A percentile compares a stretch with the other conserved stretches of the same genome.
Conservation (phyloP, 164 flowering plant species). For the Vitis amurensis region DNA sequence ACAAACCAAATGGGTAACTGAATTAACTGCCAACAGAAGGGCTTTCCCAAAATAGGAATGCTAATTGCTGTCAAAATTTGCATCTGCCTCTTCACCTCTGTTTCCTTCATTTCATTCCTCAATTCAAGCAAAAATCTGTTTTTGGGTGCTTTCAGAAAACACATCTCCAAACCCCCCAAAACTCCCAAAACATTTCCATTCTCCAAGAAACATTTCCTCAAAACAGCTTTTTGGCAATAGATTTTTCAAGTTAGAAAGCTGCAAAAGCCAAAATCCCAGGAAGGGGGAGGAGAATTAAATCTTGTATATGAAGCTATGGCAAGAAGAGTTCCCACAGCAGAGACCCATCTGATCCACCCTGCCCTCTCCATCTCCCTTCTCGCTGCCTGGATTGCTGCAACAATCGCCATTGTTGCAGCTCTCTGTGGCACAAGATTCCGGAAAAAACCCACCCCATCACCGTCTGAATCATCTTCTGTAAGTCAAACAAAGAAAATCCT, state of each 20-base stretch:
- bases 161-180: background rate
- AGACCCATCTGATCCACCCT: slow-evolving; percentile 18
- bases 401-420: slow-evolving; percentile 25
- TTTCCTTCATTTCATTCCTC: slow-evolving; percentile 11
- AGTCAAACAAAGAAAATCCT: background rate
- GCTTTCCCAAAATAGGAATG: background rate
- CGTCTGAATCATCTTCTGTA: background rate
- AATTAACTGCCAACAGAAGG: background rate
- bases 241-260: too few species aligned
- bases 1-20: background rate
- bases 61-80: background rate
- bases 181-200: too few species aligned
- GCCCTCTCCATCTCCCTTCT: slow-evolving; percentile 23
- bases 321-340: slow-evolving; percentile 28
- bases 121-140: slow-evolving; percentile 5
- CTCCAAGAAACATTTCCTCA: too few species aligned
- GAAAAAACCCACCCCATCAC: slow-evolving; percentile 8
- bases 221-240: too few species aligned
- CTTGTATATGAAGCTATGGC: slow-evolving; percentile 21
- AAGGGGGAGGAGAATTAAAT: too few species aligned
- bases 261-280: background rate
- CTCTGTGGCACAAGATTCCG: slow-evolving; percentile 19
- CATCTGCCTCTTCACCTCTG: slow-evolving; percentile 9
- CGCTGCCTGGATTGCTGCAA: slow-evolving; percentile 23
- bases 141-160: slow-evolving; percentile 2